These are phyloP conservation scores for Beauveria australis DNA, from an alignment of 2,329 filamentous ascomycete genomes.

Conservation along the genomic window DNA sequence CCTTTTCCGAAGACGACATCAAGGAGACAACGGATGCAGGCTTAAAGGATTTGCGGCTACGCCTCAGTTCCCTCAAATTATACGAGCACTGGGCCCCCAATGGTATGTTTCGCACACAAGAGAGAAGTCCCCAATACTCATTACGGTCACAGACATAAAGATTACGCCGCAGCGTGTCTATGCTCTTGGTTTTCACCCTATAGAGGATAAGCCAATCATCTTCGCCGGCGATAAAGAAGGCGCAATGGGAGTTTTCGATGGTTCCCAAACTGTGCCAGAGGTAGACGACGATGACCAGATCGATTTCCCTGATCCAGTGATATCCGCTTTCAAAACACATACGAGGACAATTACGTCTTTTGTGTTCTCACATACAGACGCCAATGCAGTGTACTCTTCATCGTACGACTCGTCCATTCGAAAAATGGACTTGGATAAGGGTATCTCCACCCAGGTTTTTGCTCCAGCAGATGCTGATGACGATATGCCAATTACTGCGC, in stretches of 20 bases:
- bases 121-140: background rate
- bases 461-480: conserved; percentile 60
- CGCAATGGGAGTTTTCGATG: conserved; percentile 84
- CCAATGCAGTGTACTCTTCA: conserved; percentile 69
- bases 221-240: conserved; percentile 95
- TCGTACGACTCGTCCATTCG: conserved; percentile 93
- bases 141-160: conserved; percentile 61
- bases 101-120: conserved; percentile 37
- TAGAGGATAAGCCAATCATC: conserved; percentile 73
- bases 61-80: conserved; percentile 67
- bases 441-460: conserved; percentile 72
- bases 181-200: conserved; percentile 81
- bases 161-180: conserved; percentile 85
- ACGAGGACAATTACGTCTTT: conserved; percentile 82
- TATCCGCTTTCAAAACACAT: conserved; percentile 85
- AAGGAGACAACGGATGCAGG: conserved; percentile 71
- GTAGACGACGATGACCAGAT: conserved; percentile 59
- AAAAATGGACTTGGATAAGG: conserved; percentile 74
- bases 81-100: conserved; percentile 81
- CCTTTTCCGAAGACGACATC: conserved; percentile 78
- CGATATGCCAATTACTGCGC: conserved; percentile 73
- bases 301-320: conserved; percentile 61
- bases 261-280: conserved; percentile 58
- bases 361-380: conserved; percentile 64
- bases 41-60: conserved; percentile 62